Percentiles rank a stretch among this genome's conserved stretches.
These are phyloP conservation scores for Plasmopara viticola DNA, from an alignment of 352 stramenopile genomes.

Conservation along the genomic window DNA sequence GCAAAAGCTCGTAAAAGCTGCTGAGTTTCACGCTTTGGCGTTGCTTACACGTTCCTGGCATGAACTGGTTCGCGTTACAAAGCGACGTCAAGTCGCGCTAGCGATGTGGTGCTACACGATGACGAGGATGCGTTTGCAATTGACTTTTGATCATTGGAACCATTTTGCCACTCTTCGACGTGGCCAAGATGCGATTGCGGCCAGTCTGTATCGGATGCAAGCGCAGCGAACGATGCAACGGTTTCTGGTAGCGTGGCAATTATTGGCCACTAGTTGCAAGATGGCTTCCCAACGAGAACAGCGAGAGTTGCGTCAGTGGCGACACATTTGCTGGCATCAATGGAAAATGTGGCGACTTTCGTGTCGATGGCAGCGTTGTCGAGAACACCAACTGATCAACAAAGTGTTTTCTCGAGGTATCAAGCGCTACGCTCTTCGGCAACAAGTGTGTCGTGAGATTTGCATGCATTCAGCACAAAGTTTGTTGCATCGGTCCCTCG, in stretches of 20 bases:
- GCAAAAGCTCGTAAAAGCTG: conserved; percentile 11
- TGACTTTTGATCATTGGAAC: conserved; percentile 13
- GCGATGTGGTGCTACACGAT: conserved; percentile 19
- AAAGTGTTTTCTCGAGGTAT: conserved; percentile 13
- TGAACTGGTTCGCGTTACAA: conserved; percentile 18
- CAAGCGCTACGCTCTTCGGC: conserved; percentile 15
- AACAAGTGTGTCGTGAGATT: conserved; percentile 22
- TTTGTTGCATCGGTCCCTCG: conserved; percentile 12
- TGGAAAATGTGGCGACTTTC: conserved; percentile 24
- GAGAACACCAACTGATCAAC: conserved; percentile 4
- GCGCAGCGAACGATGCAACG: conserved; percentile 11
- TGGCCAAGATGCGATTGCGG: conserved; percentile 10
- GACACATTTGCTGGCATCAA: conserved; percentile 11
- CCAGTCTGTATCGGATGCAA: conserved; percentile 15
- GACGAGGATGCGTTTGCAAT: conserved; percentile 8
- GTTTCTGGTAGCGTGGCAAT: conserved; percentile 13
- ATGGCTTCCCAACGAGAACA: conserved; percentile 3
- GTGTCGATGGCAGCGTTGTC: conserved; percentile 12
- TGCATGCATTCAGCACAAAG: conserved; percentile 6
- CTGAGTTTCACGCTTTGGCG: conserved; percentile 9
- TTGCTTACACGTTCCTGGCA: conserved; percentile 15
- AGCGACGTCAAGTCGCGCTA: conserved; percentile 23
- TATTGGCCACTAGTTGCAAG: background rate
- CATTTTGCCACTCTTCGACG: background rate
- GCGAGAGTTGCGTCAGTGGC: conserved; percentile 9